These are phyloP conservation scores for Aureobasidium melanogenum DNA, from an alignment of 2,329 filamentous ascomycete genomes.

Conservation along the genomic window DNA sequence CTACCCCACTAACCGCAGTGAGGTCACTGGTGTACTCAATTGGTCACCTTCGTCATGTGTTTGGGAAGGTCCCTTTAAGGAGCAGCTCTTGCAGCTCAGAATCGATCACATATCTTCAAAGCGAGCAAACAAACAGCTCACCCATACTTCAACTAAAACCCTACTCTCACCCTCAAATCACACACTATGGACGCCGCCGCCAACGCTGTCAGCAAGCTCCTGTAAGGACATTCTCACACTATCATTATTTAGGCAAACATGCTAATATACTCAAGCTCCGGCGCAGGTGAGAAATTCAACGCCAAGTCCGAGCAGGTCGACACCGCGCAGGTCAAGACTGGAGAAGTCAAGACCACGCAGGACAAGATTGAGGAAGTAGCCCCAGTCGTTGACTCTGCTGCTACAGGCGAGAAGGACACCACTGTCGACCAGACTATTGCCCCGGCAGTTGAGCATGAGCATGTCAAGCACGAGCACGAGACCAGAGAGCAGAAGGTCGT, in stretches of 20 bases:
- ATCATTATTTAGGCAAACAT: no score
- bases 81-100: not conserved
- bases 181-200: not conserved
- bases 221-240: not conserved
- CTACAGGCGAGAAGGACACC: constrained; percentile 36
- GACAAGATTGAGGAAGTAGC: not conserved
- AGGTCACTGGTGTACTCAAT: not conserved
- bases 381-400: not conserved
- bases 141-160: no score
- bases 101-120: no score
- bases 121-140: not conserved
- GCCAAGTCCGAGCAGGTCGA: not conserved
- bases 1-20: not conserved
- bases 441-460: constrained; percentile 52
- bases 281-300: not conserved
- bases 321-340: not conserved
- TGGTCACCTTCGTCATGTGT: not conserved
- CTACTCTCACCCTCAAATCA: not conserved
- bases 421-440: constrained; percentile 58
- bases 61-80: not conserved
- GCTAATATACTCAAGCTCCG: not conserved
- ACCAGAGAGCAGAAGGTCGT: constrained; percentile 53
- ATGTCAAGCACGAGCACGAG: constrained; percentile 49
- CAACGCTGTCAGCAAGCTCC: not conserved
- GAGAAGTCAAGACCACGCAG: not conserved